These are phyloP conservation scores for Pinus albicaulis DNA, from an alignment of 75 land plant genomes.

Conservation along the genomic window DNA sequence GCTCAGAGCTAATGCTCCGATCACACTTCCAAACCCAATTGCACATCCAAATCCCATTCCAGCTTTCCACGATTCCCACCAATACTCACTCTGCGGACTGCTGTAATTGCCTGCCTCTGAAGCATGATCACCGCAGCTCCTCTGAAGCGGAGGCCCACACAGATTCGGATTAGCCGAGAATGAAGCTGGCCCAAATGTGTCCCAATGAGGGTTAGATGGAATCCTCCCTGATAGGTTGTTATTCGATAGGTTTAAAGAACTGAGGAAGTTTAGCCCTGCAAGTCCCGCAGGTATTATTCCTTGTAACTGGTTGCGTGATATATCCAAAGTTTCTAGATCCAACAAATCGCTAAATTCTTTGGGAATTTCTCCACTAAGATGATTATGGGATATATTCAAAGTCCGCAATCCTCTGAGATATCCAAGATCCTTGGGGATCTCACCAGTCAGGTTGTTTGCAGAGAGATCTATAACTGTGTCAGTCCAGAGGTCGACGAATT, in stretches of 20 bases:
- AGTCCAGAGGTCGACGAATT: slow-evolving; percentile 27
- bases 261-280: neutral
- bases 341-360: slow-evolving; percentile 24
- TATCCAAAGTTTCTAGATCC: slow-evolving; percentile 54
- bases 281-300: slow-evolving; percentile 46
- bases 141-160: slow-evolving; percentile 47
- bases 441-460: slow-evolving; percentile 41
- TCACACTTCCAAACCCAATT: too few relatives aligned
- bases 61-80: too few relatives aligned
- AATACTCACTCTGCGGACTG: too few relatives aligned
- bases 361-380: slow-evolving; percentile 49
- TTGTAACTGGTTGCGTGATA: slow-evolving; percentile 45
- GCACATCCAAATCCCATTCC: too few relatives aligned
- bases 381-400: slow-evolving; percentile 52
- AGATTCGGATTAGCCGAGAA: slow-evolving; percentile 37
- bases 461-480: slow-evolving; percentile 56
- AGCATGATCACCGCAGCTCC: neutral
- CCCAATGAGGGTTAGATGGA: slow-evolving; percentile 40
- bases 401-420: slow-evolving; percentile 22
- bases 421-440: slow-evolving; percentile 48
- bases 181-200: slow-evolving; percentile 38
- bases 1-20: too few relatives aligned
- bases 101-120: too few relatives aligned
- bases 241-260: slow-evolving; percentile 40
- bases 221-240: slow-evolving; percentile 53